phyloP scores from a whole-genome alignment of 2,329 filamentous ascomycete genomes.

The Fusarium paranaense region DNA sequence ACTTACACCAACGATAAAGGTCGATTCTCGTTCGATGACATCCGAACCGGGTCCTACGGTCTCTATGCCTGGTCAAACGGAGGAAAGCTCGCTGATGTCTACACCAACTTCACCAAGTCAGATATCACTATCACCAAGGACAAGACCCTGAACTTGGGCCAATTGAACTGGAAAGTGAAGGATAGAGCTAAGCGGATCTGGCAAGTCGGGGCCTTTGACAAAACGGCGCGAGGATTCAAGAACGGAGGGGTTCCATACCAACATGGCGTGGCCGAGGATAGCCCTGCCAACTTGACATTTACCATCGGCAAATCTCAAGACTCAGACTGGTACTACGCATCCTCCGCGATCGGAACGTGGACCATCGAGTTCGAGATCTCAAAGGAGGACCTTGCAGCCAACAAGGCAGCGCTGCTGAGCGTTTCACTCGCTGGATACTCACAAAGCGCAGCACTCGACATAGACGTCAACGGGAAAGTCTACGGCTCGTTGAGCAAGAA shows the following conservation, averaged over 20 bases:
- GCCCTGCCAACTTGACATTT: constrained; percentile 23
- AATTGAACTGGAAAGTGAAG: constrained; percentile 10
- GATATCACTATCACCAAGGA: constrained; percentile 15
- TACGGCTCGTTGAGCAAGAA: constrained; percentile 18
- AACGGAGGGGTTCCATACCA: constrained; percentile 22
- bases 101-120: constrained; percentile 24
- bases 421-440: constrained; percentile 22
- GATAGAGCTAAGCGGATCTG: constrained; percentile 17
- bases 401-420: constrained; percentile 13
- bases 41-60: constrained; percentile 14
- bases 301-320: constrained; percentile 16
- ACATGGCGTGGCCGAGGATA: constrained; percentile 18
- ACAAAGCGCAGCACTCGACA: constrained; percentile 14
- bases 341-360: constrained; percentile 20
- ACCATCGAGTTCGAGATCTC: constrained; percentile 20
- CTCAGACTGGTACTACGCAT: constrained; percentile 26
- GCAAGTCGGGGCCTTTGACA: constrained; percentile 26
- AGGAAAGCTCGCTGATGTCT: constrained; percentile 22
- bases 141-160: constrained; percentile 12
- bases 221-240: constrained; percentile 22
- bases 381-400: constrained; percentile 6
- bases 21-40: constrained; percentile 16
- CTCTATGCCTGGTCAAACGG: constrained; percentile 18
- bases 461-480: constrained; percentile 13
- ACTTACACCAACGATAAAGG: constrained; percentile 24